Evolutionary conservation across 2,329 filamentous ascomycete genomes (phyloP).

Genomic region (Pseudogymnoascus sp.): DNA sequence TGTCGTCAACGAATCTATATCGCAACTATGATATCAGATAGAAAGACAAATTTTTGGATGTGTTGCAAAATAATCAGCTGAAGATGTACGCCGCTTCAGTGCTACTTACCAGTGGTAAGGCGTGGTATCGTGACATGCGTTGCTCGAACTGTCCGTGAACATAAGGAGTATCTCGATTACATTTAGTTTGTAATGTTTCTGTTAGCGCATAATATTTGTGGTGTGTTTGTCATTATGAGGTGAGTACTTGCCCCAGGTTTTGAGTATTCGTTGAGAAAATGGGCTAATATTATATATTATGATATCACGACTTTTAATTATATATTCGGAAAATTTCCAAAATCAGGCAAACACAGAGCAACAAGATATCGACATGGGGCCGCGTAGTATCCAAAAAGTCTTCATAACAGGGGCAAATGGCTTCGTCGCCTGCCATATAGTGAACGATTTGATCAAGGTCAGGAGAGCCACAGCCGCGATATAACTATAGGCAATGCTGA

Average conservation of each 20-base stretch:
- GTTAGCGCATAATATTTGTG: not conserved
- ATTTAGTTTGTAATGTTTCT: not conserved
- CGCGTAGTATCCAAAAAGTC: conserved; percentile 12
- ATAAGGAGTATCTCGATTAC: not conserved
- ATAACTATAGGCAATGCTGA: not conserved
- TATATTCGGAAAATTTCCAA: not conserved
- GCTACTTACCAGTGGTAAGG: not conserved
- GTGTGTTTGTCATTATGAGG: not conserved
- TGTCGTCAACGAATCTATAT: not conserved
- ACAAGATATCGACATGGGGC: not conserved
- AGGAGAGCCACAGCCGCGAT: not conserved
- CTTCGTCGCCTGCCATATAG: conserved; percentile 25
- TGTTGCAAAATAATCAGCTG: not conserved
- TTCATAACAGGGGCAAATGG: conserved; percentile 28
- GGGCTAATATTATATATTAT: not conserved
- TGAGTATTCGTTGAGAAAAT: not conserved
- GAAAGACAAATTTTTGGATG: not conserved
- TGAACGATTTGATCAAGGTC: conserved; percentile 12
- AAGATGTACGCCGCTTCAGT: not conserved
- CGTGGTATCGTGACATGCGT: not conserved
- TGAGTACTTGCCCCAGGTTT: not conserved
- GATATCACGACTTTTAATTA: not conserved
- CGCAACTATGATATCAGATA: not conserved
- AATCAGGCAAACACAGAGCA: not conserved
- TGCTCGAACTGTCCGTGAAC: not conserved